Percentiles rank a stretch among this genome's conserved stretches.
Conservation (phyloP, 441 rosid genomes). For the Adansonia gregorii region DNA sequence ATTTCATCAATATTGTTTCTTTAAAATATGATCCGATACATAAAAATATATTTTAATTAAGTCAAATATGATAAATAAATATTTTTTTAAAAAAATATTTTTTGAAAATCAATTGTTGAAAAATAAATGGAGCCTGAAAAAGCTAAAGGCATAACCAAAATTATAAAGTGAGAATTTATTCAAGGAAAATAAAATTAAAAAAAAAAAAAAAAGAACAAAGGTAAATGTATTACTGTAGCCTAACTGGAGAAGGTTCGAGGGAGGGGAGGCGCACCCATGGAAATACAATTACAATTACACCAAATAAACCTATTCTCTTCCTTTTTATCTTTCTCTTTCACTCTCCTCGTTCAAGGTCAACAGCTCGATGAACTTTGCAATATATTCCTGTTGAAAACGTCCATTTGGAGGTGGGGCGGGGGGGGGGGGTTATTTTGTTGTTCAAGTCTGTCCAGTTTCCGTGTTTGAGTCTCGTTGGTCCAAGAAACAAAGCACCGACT, state of each 20-base stretch:
- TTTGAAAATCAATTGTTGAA: no score
- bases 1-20: no score
- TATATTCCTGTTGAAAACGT: slow-evolving; percentile 25
- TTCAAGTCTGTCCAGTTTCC: slow-evolving; percentile 15
- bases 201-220: not conserved
- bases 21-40: no score
- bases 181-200: not conserved
- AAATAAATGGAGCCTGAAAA: no score
- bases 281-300: slow-evolving; percentile 1
- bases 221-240: slow-evolving; percentile 4
- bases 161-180: not conserved
- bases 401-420: not conserved
- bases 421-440: not conserved
- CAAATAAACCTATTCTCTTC: not conserved
- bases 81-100: no score
- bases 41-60: no score
- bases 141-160: not conserved
- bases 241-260: slow-evolving; percentile 40
- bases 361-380: slow-evolving; percentile 27
- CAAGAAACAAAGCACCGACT: slow-evolving; percentile 25
- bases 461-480: slow-evolving; percentile 21
- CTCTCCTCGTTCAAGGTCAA: slow-evolving; percentile 33
- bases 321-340: not conserved
- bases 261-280: slow-evolving; percentile 27
- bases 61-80: no score